These are phyloP conservation scores for Papiliotrema terrestris DNA, from an alignment of 1,284 basidiomycete species.

Conservation along the genomic window DNA sequence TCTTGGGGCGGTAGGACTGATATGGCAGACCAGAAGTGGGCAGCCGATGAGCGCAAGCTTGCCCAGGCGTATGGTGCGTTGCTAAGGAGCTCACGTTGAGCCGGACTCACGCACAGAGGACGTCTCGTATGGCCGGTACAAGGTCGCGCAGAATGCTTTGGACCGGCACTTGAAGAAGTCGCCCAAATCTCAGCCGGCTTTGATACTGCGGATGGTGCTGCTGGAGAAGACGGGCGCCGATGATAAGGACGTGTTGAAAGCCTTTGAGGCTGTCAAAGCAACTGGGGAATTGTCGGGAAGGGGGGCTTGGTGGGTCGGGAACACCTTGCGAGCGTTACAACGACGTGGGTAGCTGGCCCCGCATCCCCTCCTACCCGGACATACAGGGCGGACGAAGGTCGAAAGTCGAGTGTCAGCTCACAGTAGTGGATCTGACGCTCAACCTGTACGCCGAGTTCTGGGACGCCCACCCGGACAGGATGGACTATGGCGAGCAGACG, in stretches of 20 bases:
- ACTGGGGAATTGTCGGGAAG: constrained; percentile 26
- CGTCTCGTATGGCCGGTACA: constrained; percentile 20
- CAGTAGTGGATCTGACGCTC: constrained; percentile 32
- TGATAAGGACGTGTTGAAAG: constrained; percentile 16
- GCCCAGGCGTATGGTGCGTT: constrained; percentile 1
- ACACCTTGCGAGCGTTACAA: constrained; percentile 26
- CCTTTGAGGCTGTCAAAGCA: constrained; percentile 21
- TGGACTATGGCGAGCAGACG: constrained; percentile 36
- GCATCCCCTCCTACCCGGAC: not conserved
- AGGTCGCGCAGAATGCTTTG: constrained; percentile 24
- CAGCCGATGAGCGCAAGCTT: constrained; percentile 4
- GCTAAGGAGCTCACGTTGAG: not conserved
- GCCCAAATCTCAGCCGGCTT: constrained; percentile 41
- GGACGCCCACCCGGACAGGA: constrained; percentile 19
- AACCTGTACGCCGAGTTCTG: constrained; percentile 27
- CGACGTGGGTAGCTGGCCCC: constrained; percentile 41
- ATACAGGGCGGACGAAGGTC: too few relatives aligned
- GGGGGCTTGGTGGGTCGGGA: constrained; percentile 22
- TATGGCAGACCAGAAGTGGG: constrained; percentile 4
- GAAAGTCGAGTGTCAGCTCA: too few relatives aligned
- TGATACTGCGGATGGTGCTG: constrained; percentile 38
- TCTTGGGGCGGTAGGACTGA: too few relatives aligned
- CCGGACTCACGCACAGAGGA: constrained; percentile 23
- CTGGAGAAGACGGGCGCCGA: constrained; percentile 12
- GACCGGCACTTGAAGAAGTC: constrained; percentile 36